Base-by-base conservation (phyloP, 805 yeast genomes). In the Candida suzukii region DNA sequence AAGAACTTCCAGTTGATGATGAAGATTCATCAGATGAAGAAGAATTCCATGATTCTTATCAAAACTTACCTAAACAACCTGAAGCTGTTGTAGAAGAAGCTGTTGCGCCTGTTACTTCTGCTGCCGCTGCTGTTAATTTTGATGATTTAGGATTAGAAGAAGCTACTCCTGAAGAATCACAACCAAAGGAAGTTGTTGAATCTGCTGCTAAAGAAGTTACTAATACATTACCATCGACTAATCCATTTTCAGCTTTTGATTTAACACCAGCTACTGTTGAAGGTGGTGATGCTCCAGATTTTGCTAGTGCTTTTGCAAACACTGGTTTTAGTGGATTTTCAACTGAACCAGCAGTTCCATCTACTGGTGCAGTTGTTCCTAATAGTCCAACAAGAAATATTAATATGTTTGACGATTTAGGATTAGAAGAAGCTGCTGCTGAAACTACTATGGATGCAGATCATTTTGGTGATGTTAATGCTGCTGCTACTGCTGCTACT, bases 1-100 rank as follows among this genome's bases (percentile, higher is more conserved):
- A 67, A 47, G 81, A 80, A 48, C 55, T 77, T 26, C 73, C 76
- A 20, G 63, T 69, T 33, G 74, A 70, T 35, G 41, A 38, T 17
- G 30, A 30, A 21, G 22, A 25, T 18, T 69, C 77, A 4, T 66
- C 74, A 11, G 65, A 61, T 34, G 64, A 57, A 7, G 38, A 35
- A 35, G 27, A 30, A 13, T 36, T 36, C 12, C 38, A 36, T 19
- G 38, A 36, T n/a, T 14, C 29, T 27, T 19, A 27, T 3, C 38
- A 26, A n/a, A 26, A 26, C 29, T 26, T 26, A 13, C 29, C 29
- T 11, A n/a, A n/a, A 5, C 29, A 36, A 24, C 41, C 51, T 11
- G 51, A 51, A 10, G 37, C 37, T 21, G 9, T 24, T n/a, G 38
- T 25, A 27, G 40, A 14, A 5, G 30, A 11, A 10, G 8, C n/a